Evolutionary conservation across 2,329 filamentous ascomycete species (phyloP).

Genomic region (Ilyonectria robusta): DNA sequence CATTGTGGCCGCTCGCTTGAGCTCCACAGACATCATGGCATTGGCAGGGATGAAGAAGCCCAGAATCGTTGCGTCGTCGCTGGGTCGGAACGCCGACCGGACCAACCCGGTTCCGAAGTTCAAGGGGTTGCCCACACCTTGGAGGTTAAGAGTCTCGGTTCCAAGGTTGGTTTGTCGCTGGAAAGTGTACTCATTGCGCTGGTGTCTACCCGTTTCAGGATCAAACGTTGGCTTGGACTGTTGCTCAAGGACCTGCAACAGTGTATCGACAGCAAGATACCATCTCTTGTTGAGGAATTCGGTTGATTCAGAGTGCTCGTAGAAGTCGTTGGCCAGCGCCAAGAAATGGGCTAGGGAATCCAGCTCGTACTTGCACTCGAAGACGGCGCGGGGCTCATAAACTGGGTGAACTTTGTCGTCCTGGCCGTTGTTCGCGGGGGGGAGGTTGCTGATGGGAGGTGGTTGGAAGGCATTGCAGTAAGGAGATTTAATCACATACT

Average conservation of each 20-base stretch:
- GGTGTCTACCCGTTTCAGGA: slow-evolving; percentile 72
- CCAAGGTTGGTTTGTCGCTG: slow-evolving; percentile 83
- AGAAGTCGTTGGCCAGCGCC: slow-evolving; percentile 86
- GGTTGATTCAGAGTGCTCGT: slow-evolving; percentile 82
- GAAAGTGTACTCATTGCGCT: slow-evolving; percentile 88
- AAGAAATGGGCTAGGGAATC: slow-evolving; percentile 96
- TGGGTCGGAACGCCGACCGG: slow-evolving; percentile 92
- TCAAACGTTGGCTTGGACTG: slow-evolving; percentile 89
- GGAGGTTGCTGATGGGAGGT: slow-evolving; percentile 84
- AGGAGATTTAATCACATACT: slow-evolving; percentile 93
- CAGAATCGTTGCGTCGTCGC: slow-evolving; percentile 93
- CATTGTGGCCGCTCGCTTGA: slow-evolving; percentile 80
- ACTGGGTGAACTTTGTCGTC: slow-evolving; percentile 87
- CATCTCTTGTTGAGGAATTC: slow-evolving; percentile 86
- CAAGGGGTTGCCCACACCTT: slow-evolving; percentile 91
- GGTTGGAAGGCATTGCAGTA: slow-evolving; percentile 99
- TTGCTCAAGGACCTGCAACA: slow-evolving; percentile 81
- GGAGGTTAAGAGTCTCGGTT: slow-evolving; percentile 90
- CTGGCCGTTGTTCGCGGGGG: slow-evolving; percentile 82
- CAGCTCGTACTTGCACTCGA: slow-evolving; percentile 99
- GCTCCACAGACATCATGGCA: slow-evolving; percentile 94
- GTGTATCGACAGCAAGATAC: slow-evolving; percentile 81
- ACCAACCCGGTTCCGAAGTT: slow-evolving; percentile 87
- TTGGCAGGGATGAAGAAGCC: slow-evolving; percentile 97
- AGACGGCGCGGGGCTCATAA: slow-evolving; percentile 88